phyloP scores from a whole-genome alignment of 176 grass and related monocot genomes.

The Tillandsia leiboldiana region DNA sequence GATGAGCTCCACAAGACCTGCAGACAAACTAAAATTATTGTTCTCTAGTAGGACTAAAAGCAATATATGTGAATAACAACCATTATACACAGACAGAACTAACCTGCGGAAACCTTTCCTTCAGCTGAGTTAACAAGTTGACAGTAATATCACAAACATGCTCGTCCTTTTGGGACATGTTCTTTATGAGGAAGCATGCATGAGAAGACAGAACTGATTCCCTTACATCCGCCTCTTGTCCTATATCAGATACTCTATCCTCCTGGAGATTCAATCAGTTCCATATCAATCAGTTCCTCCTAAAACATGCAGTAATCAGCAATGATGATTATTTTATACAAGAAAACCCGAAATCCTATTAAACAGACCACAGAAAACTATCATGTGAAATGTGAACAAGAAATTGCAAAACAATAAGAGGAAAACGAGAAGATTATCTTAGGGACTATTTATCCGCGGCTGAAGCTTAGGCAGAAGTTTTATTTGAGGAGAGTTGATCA shows the following conservation, averaged over 20 bases:
- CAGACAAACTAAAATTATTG: conserved; percentile 22
- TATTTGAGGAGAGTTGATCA: too few relatives aligned
- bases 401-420: too few relatives aligned
- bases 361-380: too few relatives aligned
- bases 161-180: conserved; percentile 95
- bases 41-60: conserved; percentile 20
- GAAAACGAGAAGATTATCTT: too few relatives aligned
- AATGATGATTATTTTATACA: too few relatives aligned
- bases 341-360: too few relatives aligned
- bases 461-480: too few relatives aligned
- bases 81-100: conserved; percentile 4
- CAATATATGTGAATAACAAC: conserved; percentile 13
- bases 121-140: conserved; percentile 85
- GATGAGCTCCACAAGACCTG: conserved; percentile 95
- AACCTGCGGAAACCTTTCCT: conserved; percentile 98
- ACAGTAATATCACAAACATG: conserved; percentile 90
- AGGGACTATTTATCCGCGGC: too few relatives aligned
- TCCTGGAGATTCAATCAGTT: conserved; percentile 38
- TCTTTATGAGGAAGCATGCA: conserved; percentile 94
- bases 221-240: conserved; percentile 70
- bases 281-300: not conserved
- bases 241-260: conserved; percentile 86
- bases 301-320: too few relatives aligned
- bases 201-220: conserved; percentile 79
- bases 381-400: too few relatives aligned